Conservation (phyloP, 139 green algal species). For the Chlamydomonas eustigma region DNA sequence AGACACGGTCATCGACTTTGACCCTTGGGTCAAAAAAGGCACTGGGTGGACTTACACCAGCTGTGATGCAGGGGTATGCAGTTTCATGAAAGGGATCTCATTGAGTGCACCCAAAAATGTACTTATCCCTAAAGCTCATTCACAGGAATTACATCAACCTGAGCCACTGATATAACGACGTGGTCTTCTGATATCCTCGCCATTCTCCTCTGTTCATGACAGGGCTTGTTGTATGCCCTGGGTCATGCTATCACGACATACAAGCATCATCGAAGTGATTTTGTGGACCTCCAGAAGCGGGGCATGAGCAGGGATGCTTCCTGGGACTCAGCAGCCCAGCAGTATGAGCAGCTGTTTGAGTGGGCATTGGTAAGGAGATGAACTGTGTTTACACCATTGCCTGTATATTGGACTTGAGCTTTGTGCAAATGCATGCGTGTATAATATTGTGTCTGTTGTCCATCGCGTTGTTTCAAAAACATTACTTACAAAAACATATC, state of each 20-base stretch:
- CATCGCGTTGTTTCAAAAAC: no score
- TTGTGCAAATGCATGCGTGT: no score
- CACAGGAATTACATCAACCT: no score
- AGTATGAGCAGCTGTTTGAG: slow-evolving; percentile 26
- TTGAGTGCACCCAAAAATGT: no score
- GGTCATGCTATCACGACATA: slow-evolving; percentile 51
- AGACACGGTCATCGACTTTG: slow-evolving; percentile 63
- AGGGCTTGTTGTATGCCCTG: slow-evolving; percentile 54
- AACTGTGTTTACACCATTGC: background rate
- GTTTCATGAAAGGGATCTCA: no score
- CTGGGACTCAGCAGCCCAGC: slow-evolving; percentile 25
- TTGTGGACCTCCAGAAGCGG: slow-evolving; percentile 39
- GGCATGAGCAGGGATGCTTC: slow-evolving; percentile 76
- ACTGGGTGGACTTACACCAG: slow-evolving; percentile 68
- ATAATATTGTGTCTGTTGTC: no score
- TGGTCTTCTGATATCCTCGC: background rate
- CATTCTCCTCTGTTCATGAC: background rate
- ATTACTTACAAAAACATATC: no score
- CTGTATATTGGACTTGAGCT: no score
- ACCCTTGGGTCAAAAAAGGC: slow-evolving; percentile 38
- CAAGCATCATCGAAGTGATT: slow-evolving; percentile 44
- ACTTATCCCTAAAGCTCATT: no score
- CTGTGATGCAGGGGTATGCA: slow-evolving; percentile 39
- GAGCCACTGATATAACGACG: no score
- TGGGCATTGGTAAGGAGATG: slow-evolving; percentile 1